These are phyloP conservation scores for Plantago lanceolata DNA, from an alignment of 305 asterid species.

Conservation along the genomic window DNA sequence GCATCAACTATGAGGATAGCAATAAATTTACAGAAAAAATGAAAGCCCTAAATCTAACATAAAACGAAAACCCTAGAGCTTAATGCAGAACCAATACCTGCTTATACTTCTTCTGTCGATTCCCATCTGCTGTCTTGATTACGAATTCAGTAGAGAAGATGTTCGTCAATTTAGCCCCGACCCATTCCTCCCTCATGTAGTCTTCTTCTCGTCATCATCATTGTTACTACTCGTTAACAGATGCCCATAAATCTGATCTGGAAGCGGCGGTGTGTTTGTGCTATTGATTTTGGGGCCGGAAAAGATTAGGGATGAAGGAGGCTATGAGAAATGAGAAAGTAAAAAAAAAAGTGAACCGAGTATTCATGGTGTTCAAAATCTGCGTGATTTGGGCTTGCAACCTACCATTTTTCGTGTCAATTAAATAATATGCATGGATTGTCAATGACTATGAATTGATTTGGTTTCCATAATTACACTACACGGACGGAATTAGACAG, in stretches of 20 bases:
- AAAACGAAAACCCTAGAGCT: background rate
- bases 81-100: slow-evolving; percentile 44
- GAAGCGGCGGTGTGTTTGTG: no score
- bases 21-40: background rate
- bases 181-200: slow-evolving; percentile 91
- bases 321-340: no score
- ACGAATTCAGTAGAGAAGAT: slow-evolving; percentile 82
- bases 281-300: no score
- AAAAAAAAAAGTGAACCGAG: no score
- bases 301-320: no score
- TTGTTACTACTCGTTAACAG: slow-evolving; percentile 92
- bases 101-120: slow-evolving; percentile 69
- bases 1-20: background rate
- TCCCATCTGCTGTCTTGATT: slow-evolving; percentile 91
- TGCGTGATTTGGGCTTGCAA: no score
- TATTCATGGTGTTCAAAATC: no score
- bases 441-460: no score
- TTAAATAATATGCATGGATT: no score
- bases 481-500: no score
- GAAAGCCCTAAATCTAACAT: background rate
- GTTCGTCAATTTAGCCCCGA: slow-evolving; percentile 90
- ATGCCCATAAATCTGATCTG: slow-evolving; percentile 96
- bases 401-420: no score
- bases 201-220: slow-evolving; percentile 83
- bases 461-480: no score